Base-by-base conservation (phyloP, 352 stramenopile species). In the Globisporangium recalcitrans region DNA sequence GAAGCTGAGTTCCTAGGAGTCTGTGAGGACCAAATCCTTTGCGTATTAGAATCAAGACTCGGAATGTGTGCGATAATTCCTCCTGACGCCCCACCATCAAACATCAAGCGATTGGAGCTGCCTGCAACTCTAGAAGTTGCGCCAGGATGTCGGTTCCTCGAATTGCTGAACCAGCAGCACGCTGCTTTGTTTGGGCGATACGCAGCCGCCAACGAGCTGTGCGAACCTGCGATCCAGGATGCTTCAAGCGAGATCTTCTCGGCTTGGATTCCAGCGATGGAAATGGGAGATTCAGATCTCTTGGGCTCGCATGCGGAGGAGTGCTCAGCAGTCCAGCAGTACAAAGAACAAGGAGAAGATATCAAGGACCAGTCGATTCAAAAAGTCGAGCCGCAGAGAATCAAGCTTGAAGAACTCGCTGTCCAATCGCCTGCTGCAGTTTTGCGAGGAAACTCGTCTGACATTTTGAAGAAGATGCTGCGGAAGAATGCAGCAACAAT, bases 401-500 rank as follows among this genome's bases (percentile, higher is more conserved):
- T 65, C 21, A 53, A 32, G 36, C 52, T 42, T 11, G 53, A 54
- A 7, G 62, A 47, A 14, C 8, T 14, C 10, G 36, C 34, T 10
- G 16, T 19, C 13, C 49, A 21, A 13, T 13, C 38, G 0, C 36
- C 54, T 16, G 10, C 10, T 34, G 14, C 34, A 31, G 19, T 26
- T 40, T 21, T 67, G 34, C 24, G 19, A 2, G 3, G 13, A n/a
- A 27, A 46, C 11, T 67, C 62, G 14, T 13, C 48, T 13, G 21
- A 29, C 21, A 26, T 62, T 4, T 26, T 63, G 34, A 48, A 46
- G 38, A 58, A 57, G 9, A 32, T 62, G 0, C 10, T 59, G 21
- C 34, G 62, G 21, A 62, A 58, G 22, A 67, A 67, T 32, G 62
- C 54, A 0, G 49, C 53, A 21, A 46, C 34, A 9, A 19, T 59